phyloP scores from a whole-genome alignment of 148 eudicot genomes.

The Cornus kousa region DNA sequence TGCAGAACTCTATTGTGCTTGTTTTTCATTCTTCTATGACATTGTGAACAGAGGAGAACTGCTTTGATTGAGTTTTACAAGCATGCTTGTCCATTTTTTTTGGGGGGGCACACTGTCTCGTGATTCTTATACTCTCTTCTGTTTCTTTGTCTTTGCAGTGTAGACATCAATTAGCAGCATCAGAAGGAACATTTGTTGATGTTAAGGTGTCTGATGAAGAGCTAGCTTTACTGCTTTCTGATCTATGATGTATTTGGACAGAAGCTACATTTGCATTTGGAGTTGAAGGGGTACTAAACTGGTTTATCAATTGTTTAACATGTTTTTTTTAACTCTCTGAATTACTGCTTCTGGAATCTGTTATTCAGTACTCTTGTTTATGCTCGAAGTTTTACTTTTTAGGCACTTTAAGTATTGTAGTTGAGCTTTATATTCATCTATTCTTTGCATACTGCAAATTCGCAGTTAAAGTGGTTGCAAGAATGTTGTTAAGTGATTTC shows the following conservation, averaged over 20 bases:
- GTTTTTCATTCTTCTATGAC: conserved; percentile 95
- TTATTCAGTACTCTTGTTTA: background rate
- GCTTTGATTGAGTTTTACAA: conserved; percentile 67
- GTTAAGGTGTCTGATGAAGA: conserved; percentile 74
- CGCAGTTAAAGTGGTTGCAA: background rate
- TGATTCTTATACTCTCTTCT: background rate
- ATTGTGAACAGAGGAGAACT: conserved; percentile 74
- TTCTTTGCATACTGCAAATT: background rate
- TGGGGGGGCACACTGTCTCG: background rate
- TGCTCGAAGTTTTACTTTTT: background rate
- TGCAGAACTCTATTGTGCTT: conserved; percentile 77
- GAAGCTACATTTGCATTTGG: background rate
- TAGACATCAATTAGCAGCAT: conserved; percentile 96
- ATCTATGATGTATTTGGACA: conserved; percentile 35
- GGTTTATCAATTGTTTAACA: background rate
- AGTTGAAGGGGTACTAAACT: background rate
- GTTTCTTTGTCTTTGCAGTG: conserved; percentile 42
- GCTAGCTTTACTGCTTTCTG: conserved; percentile 68
- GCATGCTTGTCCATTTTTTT: background rate
- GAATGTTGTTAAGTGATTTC: background rate
- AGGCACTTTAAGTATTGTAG: background rate
- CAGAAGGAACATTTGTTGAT: conserved; percentile 58
- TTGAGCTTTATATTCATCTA: no score
- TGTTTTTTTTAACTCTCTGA: background rate
- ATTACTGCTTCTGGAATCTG: background rate